Evolutionary conservation across 495 filamentous ascomycete species (phyloP).

Genomic region (Neurospora sublineolata): DNA sequence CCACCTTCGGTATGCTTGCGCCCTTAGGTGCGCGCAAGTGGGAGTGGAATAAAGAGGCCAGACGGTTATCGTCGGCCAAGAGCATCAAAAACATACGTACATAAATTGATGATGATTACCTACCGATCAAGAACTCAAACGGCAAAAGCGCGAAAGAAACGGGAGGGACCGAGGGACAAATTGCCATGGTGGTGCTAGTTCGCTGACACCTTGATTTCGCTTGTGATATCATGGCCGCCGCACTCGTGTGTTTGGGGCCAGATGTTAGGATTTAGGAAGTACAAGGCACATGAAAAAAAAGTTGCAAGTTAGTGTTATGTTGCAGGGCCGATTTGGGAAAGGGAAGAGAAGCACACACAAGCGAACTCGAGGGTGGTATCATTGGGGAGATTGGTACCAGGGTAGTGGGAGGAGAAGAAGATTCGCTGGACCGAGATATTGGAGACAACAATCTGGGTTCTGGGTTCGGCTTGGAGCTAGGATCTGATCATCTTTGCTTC

Average conservation of each 20-base stretch:
- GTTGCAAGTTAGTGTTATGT: not conserved
- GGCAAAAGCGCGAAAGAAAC: not conserved
- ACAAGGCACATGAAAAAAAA: not conserved
- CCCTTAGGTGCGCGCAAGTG: not conserved
- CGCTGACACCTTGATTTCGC: constrained; percentile 2
- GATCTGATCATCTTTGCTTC: not conserved
- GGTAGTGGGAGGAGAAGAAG: not conserved
- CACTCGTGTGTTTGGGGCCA: not conserved
- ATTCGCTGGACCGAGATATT: not conserved
- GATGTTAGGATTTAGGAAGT: not conserved
- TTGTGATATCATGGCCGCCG: constrained; percentile 3
- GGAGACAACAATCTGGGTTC: not conserved
- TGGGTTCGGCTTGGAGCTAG: not conserved
- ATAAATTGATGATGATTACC: not conserved
- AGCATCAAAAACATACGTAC: not conserved
- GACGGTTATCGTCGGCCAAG: not conserved
- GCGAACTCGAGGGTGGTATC: not conserved
- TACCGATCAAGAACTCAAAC: not conserved
- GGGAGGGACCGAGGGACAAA: not conserved
- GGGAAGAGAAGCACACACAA: not conserved
- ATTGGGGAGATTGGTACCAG: not conserved
- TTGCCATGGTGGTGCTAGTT: not conserved
- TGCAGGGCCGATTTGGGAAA: not conserved
- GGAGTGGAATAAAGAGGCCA: not conserved
- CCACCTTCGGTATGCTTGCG: not conserved